Evolutionary conservation across 371 early-diverging fungal genomes (phyloP), one percentile per base, ranked within the genome.

Genomic region (Mortierella sp.): DNA sequence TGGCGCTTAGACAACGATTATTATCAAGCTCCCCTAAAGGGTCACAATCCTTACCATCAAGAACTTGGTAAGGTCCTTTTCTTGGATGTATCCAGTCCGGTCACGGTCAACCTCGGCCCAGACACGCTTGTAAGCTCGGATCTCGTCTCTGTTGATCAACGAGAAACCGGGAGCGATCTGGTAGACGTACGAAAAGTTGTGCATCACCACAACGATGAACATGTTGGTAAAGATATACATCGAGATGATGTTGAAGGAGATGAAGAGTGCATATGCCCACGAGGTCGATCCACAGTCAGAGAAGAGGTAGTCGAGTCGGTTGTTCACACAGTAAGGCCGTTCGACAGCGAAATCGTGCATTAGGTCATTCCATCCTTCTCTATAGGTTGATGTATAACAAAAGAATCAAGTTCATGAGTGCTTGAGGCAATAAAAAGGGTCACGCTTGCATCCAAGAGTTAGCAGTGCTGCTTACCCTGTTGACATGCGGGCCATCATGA

Each of bases 181-280:
- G 74, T 94, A 94, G 18, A 93, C 92, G 73, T 94, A 94, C 5
- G 93, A 91, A 72, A 94, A 95, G 82, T 94, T 94, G 79, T 94
- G 95, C 63, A 93, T 88, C 41, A 95, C 94, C 46, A 95, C 92
- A 18, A 92, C 94, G 7, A 94, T 92, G 83, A 94, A 95, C 87
- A 95, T 92, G 78, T 93, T 93, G 1, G 91, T 91, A 74, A 95
- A 93, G 56, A 95, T 95, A 76, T 94, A 94, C 94, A 94, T 95
- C 56, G 94, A 94, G 18, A 95, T 91, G 63, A 95, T 91, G 78
- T 94, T 93, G 88, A 94, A 95, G 0, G 92, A 87, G 51, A 94
- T 80, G 71, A 95, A 94, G 49, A 95, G 82, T 41, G 92, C 87
- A 75, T 91, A 93, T 4, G 94, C 88, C 93, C 93, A 92, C 5